phyloP scores from a whole-genome alignment of 257 asterid genomes.

The Solanum bulbocastanum region DNA sequence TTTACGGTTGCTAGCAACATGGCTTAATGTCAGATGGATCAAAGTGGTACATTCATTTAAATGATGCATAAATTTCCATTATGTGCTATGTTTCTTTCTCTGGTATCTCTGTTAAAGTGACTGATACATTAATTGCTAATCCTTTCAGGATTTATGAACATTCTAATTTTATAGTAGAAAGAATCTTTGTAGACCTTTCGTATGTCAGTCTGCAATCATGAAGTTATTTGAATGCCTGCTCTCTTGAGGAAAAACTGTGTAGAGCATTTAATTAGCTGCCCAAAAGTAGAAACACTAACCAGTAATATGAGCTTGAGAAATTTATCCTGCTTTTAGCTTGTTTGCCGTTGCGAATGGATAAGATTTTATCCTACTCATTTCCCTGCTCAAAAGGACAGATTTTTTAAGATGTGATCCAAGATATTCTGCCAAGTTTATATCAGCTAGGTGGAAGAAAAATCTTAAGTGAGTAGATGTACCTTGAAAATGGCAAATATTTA shows the following conservation, averaged over 20 bases:
- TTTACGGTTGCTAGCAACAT: constrained; percentile 68
- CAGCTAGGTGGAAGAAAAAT: neutral
- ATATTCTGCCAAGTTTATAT: neutral
- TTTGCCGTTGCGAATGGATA: neutral
- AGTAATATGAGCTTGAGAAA: neutral
- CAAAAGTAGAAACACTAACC: neutral
- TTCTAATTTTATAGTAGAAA: neutral
- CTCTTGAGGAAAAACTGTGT: neutral
- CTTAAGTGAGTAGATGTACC: neutral
- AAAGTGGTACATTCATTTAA: constrained; percentile 42
- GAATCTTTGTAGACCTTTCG: neutral
- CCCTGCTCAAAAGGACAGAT: neutral
- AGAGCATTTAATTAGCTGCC: neutral
- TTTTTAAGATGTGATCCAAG: neutral
- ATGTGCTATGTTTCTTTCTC: neutral
- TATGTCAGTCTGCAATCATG: neutral
- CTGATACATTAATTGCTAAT: neutral
- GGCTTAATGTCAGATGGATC: constrained; percentile 80
- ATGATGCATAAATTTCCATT: neutral
- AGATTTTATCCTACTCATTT: neutral
- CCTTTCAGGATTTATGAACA: neutral
- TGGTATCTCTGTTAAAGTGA: neutral
- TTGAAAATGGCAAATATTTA: neutral
- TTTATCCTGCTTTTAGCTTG: neutral
- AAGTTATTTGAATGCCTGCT: neutral